Conservation (phyloP, 2,329 filamentous ascomycete genomes). For the Salinomyces thailandicus region DNA sequence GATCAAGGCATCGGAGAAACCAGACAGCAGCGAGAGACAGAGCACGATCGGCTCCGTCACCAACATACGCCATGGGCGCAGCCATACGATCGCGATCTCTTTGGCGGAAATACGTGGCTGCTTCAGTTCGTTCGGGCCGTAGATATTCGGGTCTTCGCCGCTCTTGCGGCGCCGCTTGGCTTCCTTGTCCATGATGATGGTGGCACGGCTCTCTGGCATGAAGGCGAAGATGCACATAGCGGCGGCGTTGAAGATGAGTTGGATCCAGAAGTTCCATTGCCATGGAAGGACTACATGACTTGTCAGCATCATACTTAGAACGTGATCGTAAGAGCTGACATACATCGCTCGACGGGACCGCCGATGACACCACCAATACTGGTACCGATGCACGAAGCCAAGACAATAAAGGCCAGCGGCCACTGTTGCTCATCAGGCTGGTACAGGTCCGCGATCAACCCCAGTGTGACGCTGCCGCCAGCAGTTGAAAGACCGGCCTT, state of each 20-base stretch:
- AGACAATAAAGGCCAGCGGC: constrained; percentile 44
- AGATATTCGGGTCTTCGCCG: constrained; percentile 41
- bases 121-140: constrained; percentile 60
- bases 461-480: constrained; percentile 53
- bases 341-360: constrained; percentile 18
- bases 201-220: constrained; percentile 65
- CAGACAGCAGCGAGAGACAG: constrained; percentile 57
- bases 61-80: constrained; percentile 50
- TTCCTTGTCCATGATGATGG: constrained; percentile 63
- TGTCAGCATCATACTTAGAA: too few relatives aligned
- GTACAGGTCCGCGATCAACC: constrained; percentile 55
- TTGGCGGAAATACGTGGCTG: constrained; percentile 26
- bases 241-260: constrained; percentile 63
- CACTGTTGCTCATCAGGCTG: constrained; percentile 46
- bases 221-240: constrained; percentile 50
- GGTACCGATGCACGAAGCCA: constrained; percentile 21
- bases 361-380: constrained; percentile 22
- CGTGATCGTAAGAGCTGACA: too few relatives aligned
- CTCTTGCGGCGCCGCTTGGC: constrained; percentile 57
- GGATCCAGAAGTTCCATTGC: constrained; percentile 76
- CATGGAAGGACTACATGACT: constrained; percentile 45
- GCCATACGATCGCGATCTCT: constrained; percentile 27
- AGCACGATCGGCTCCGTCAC: constrained; percentile 63
- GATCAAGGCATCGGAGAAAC: constrained; percentile 63
- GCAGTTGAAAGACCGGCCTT: constrained; percentile 38